These are phyloP conservation scores for Zygotorulaspora sp. DNA, from an alignment of 805 yeast genomes.

Conservation along the genomic window DNA sequence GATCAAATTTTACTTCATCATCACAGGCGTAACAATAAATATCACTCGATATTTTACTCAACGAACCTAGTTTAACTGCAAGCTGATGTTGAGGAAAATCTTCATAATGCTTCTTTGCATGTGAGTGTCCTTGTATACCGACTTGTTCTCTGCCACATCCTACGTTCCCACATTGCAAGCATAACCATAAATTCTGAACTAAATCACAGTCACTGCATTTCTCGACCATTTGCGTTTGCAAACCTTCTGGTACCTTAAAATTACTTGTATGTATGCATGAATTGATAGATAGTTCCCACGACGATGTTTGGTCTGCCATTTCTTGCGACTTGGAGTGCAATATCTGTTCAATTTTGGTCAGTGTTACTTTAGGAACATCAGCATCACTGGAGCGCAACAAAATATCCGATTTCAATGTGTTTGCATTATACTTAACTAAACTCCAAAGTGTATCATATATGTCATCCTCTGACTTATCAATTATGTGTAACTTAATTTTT, in stretches of 20 bases:
- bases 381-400: slow-evolving; percentile 4
- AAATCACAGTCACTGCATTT: slow-evolving; percentile 60
- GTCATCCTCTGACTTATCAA: slow-evolving; percentile 33
- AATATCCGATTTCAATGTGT: not conserved
- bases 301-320: slow-evolving; percentile 57
- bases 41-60: slow-evolving; percentile 69
- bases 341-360: slow-evolving; percentile 22
- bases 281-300: slow-evolving; percentile 86
- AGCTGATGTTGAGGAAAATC: slow-evolving; percentile 56
- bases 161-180: slow-evolving; percentile 82
- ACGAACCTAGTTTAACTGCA: slow-evolving; percentile 87
- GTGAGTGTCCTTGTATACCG: slow-evolving; percentile 92
- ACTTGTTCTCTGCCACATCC: slow-evolving; percentile 96
- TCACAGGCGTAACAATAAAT: slow-evolving; percentile 84
- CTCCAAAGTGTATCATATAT: slow-evolving; percentile 30
- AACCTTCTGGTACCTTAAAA: slow-evolving; percentile 40
- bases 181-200: slow-evolving; percentile 81
- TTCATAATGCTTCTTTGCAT: slow-evolving; percentile 73
- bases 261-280: slow-evolving; percentile 73
- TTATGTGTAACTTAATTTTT: slow-evolving; percentile 32
- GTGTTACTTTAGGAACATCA: slow-evolving; percentile 4
- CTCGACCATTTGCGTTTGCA: slow-evolving; percentile 31
- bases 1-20: slow-evolving; percentile 80
- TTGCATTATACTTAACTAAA: slow-evolving; percentile 9
- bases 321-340: slow-evolving; percentile 28